Conservation (phyloP, 1,284 basidiomycete species). For the Sanghuangporus baumii region DNA sequence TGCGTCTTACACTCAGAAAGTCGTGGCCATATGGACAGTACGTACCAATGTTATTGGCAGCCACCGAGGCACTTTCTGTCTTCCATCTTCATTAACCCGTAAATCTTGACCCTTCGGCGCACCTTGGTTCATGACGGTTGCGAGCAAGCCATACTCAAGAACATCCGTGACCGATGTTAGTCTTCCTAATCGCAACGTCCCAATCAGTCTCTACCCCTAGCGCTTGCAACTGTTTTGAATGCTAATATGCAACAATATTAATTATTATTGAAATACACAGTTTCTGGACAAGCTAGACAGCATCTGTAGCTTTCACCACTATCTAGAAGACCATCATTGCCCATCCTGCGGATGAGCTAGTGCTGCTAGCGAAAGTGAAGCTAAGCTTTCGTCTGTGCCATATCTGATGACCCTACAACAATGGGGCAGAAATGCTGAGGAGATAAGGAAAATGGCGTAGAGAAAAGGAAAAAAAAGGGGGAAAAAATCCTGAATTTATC, state of each 20-base stretch:
- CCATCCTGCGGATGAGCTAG: conserved; percentile 25
- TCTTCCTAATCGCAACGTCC: background rate
- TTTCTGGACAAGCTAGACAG: background rate
- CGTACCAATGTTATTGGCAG: conserved; percentile 15
- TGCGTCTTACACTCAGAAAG: background rate
- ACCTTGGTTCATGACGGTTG: conserved; percentile 4
- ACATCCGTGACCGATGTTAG: background rate
- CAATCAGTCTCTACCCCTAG: background rate
- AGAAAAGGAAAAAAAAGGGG: background rate
- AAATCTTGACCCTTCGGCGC: background rate
- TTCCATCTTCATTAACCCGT: background rate
- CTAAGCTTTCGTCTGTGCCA: conserved; percentile 27
- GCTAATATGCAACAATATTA: background rate
- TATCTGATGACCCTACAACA: conserved; percentile 26
- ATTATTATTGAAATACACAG: too few species aligned
- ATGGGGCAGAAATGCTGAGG: conserved; percentile 20
- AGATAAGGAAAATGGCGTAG: conserved; percentile 26
- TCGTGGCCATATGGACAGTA: background rate
- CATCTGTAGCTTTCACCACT: conserved; percentile 34
- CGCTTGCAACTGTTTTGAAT: background rate
- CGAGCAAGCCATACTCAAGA: background rate
- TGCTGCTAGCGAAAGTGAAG: conserved; percentile 39
- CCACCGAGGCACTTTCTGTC: conserved; percentile 10
- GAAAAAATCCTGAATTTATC: background rate
- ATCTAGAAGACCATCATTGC: conserved; percentile 38